A percentile compares a stretch with the other conserved stretches of the same genome.
phyloP scores from a whole-genome alignment of 768 basidiomycete species.

The Dentipellis fragilis region DNA sequence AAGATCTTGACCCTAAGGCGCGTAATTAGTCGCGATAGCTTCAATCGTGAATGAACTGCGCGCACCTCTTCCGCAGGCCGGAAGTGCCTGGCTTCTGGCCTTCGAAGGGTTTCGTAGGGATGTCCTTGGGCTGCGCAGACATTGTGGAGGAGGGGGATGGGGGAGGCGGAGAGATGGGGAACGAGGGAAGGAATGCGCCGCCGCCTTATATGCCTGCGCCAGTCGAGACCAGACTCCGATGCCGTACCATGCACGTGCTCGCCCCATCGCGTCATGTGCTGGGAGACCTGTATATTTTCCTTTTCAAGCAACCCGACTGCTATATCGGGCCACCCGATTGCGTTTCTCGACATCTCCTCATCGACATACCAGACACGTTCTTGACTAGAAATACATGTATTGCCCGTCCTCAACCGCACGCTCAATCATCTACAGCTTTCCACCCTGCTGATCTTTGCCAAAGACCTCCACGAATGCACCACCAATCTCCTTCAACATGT shows the following conservation, averaged over 20 bases:
- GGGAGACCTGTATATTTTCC: not conserved
- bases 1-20: constrained; percentile 84
- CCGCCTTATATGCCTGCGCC: not conserved
- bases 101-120: constrained; percentile 78
- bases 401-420: not conserved
- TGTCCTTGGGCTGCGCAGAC: constrained; percentile 46
- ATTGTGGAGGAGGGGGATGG: constrained; percentile 18
- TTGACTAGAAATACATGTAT: too few species aligned
- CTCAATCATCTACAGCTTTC: constrained; percentile 22
- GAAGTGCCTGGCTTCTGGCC: constrained; percentile 98
- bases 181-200: not conserved
- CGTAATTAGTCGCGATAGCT: constrained; percentile 4
- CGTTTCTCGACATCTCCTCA: not conserved
- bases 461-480: constrained; percentile 68
- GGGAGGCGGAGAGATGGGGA: not conserved
- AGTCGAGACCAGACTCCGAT: not conserved
- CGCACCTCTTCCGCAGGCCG: constrained; percentile 88
- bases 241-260: constrained; percentile 8
- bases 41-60: not conserved
- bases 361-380: not conserved
- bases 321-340: not conserved
- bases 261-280: not conserved
- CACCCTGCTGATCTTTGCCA: constrained; percentile 36
- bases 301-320: not conserved
- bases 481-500: constrained; percentile 41